Percentiles rank a stretch among this genome's conserved stretches.
These are phyloP conservation scores for Ilyonectria mors-panacis DNA, from an alignment of 2,329 filamentous ascomycete genomes.

Conservation along the genomic window DNA sequence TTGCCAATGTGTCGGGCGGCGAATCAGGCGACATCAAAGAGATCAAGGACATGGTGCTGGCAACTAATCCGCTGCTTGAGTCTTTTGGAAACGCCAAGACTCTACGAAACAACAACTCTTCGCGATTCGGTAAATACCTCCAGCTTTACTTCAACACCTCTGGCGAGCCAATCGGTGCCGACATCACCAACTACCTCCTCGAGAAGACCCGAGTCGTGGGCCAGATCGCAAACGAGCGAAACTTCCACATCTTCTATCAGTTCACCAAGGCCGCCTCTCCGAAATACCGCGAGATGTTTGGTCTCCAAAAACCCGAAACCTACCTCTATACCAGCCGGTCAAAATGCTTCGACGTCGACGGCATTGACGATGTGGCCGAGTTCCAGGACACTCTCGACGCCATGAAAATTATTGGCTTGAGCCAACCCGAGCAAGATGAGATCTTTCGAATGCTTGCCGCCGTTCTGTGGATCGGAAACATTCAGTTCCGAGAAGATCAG, in stretches of 20 bases:
- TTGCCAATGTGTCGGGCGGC: constrained; percentile 94
- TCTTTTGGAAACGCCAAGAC: constrained; percentile 99
- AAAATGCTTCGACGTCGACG: constrained; percentile 94
- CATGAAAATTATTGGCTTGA: constrained; percentile 94
- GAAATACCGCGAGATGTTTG: constrained; percentile 88
- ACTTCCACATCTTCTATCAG: constrained; percentile 99
- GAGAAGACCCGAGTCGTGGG: constrained; percentile 97
- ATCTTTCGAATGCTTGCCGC: constrained; percentile 96
- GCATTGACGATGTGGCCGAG: constrained; percentile 92
- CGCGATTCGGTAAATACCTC: constrained; percentile 97
- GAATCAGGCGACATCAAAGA: constrained; percentile 89
- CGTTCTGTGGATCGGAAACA: constrained; percentile 94
- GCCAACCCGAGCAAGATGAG: constrained; percentile 90
- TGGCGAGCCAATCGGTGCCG: constrained; percentile 94
- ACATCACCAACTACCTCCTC: constrained; percentile 97
- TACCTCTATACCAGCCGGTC: constrained; percentile 95
- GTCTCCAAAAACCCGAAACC: constrained; percentile 90
- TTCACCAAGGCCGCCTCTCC: constrained; percentile 96
- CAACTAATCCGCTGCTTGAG: constrained; percentile 96
- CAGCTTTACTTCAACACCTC: constrained; percentile 95
- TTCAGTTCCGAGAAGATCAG: constrained; percentile 91
- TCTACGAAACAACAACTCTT: constrained; percentile 98
- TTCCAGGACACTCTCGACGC: constrained; percentile 92
- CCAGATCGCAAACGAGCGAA: constrained; percentile 94
- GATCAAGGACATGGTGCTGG: constrained; percentile 99